Percentiles rank a stretch among this genome's conserved stretches.
These are phyloP conservation scores for Umbelopsis sp. DNA, from an alignment of 192 early-diverging fungal species.

Conservation along the genomic window DNA sequence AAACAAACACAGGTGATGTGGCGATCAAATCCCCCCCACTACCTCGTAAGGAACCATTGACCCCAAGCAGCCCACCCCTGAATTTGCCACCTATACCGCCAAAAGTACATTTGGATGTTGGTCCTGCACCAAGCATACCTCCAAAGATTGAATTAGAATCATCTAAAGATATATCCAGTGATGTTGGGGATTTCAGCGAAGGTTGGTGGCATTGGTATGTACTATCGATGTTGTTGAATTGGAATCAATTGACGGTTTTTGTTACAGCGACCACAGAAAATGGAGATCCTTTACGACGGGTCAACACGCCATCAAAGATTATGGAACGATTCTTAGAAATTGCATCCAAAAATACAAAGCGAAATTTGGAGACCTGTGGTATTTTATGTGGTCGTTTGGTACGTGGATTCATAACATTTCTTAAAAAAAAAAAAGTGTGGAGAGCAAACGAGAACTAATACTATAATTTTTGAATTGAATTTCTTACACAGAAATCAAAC, in stretches of 20 bases:
- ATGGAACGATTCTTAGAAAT: slow-evolving; percentile 71
- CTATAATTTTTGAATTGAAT: too few relatives aligned
- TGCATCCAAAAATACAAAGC: slow-evolving; percentile 68
- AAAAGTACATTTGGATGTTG: background rate
- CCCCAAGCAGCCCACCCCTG: slow-evolving; percentile 4
- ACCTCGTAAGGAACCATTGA: background rate
- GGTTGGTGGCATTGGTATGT: background rate
- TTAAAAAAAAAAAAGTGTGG: slow-evolving; percentile 12
- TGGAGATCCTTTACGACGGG: slow-evolving; percentile 63
- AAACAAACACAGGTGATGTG: background rate
- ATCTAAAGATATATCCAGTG: background rate
- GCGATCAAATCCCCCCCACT: background rate
- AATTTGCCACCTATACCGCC: slow-evolving; percentile 27
- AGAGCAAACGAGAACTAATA: too few relatives aligned
- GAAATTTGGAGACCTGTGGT: slow-evolving; percentile 89
- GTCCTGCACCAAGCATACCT: slow-evolving; percentile 12
- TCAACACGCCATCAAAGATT: slow-evolving; percentile 68
- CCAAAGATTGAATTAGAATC: slow-evolving; percentile 21
- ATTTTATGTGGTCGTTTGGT: slow-evolving; percentile 79
- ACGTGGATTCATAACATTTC: slow-evolving; percentile 34
- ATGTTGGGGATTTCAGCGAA: background rate
- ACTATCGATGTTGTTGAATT: too few relatives aligned
- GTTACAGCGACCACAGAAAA: slow-evolving; percentile 48
- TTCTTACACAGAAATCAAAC: slow-evolving; percentile 53
- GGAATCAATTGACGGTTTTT: background rate